These are phyloP conservation scores for Phaffomyces antillensis DNA, from an alignment of 805 yeast genomes.

Conservation along the genomic window DNA sequence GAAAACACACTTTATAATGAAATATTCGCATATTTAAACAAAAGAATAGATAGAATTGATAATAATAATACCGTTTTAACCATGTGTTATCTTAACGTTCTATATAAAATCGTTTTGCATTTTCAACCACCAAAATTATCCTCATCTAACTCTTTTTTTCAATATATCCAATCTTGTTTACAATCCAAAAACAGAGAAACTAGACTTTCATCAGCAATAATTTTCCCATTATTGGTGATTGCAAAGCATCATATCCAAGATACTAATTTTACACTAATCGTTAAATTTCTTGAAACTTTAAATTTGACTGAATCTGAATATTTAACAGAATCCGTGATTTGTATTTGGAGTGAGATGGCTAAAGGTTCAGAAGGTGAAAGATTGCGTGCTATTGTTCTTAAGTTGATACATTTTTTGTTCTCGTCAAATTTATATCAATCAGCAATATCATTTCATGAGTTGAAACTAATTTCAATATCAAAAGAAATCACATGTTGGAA, in stretches of 20 bases:
- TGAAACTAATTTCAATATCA: slow-evolving; percentile 50
- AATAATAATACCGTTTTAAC: slow-evolving; percentile 22
- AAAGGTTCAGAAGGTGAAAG: slow-evolving; percentile 58
- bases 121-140: slow-evolving; percentile 40
- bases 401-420: slow-evolving; percentile 59
- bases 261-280: slow-evolving; percentile 37
- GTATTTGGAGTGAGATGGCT: slow-evolving; percentile 61
- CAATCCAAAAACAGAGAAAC: slow-evolving; percentile 44
- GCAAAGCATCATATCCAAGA: slow-evolving; percentile 34
- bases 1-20: slow-evolving; percentile 2
- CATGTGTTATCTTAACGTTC: slow-evolving; percentile 37
- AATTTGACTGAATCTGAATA: slow-evolving; percentile 30
- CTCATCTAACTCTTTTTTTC: slow-evolving; percentile 27
- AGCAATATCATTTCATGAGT: slow-evolving; percentile 59
- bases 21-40: background rate
- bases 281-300: slow-evolving; percentile 35
- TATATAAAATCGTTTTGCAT: slow-evolving; percentile 45
- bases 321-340: slow-evolving; percentile 51
- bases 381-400: slow-evolving; percentile 57
- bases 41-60: background rate
- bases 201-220: slow-evolving; percentile 43
- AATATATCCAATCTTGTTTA: slow-evolving; percentile 34
- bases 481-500: slow-evolving; percentile 68
- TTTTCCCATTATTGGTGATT: slow-evolving; percentile 45
- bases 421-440: slow-evolving; percentile 59